A percentile compares a stretch with the other conserved stretches of the same genome.
These are phyloP conservation scores for Drechslera avenae DNA, from an alignment of 2,329 filamentous ascomycete genomes.

Conservation along the genomic window DNA sequence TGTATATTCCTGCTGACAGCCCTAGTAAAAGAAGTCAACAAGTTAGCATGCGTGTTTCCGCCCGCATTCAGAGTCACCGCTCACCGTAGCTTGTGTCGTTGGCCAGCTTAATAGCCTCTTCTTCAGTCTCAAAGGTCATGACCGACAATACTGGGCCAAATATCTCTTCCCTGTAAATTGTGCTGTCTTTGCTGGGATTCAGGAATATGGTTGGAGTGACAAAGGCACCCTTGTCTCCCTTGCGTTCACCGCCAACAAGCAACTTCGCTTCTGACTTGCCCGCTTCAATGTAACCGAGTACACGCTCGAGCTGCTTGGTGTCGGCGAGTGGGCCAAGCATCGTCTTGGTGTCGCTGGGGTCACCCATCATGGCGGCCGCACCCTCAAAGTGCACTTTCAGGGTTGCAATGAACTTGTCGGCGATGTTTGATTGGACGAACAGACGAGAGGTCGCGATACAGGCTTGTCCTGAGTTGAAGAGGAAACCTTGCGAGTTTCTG, in stretches of 20 bases:
- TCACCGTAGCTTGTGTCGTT: constrained; percentile 39
- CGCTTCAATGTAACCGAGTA: constrained; percentile 29
- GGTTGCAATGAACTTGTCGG: constrained; percentile 32
- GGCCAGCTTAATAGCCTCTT: constrained; percentile 39
- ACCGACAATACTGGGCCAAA: constrained; percentile 40
- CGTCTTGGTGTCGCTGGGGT: constrained; percentile 24
- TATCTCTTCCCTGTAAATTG: constrained; percentile 42
- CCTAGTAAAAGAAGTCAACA: background rate
- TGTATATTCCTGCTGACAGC: constrained; percentile 23
- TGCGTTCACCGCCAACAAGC: constrained; percentile 31
- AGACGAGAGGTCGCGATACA: constrained; percentile 64
- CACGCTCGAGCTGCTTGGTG: constrained; percentile 34
- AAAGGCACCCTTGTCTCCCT: constrained; percentile 35
- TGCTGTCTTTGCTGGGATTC: constrained; percentile 30
- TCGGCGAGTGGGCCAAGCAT: constrained; percentile 38
- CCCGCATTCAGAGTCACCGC: background rate
- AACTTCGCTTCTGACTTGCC: constrained; percentile 36
- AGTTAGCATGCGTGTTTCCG: background rate
- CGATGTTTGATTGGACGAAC: constrained; percentile 40
- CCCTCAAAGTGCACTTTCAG: constrained; percentile 37
- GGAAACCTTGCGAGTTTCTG: constrained; percentile 40
- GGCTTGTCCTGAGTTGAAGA: constrained; percentile 60
- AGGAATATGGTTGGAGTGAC: constrained; percentile 42
- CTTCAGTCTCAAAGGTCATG: constrained; percentile 42
- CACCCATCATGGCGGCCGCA: constrained; percentile 18